phyloP scores from a whole-genome alignment of 1,284 basidiomycete species.

The Pyrrhoderma noxium region DNA sequence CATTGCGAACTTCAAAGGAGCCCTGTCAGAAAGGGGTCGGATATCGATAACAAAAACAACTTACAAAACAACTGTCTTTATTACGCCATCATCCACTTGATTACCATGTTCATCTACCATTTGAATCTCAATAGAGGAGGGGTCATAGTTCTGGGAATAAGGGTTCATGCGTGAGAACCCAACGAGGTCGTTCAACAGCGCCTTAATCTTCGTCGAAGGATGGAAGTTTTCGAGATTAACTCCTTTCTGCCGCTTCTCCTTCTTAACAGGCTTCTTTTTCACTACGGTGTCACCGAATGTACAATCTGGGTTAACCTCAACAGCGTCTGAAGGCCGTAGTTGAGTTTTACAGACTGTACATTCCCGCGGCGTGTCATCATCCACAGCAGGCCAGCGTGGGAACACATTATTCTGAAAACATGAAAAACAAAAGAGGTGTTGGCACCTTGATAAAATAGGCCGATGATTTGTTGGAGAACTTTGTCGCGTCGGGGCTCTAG shows the following conservation, averaged over 20 bases:
- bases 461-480: conserved; percentile 55
- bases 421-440: conserved; percentile 81
- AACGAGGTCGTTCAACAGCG: conserved; percentile 68
- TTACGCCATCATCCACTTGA: conserved; percentile 42
- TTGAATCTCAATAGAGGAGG: conserved; percentile 58
- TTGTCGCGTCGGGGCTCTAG: conserved; percentile 58
- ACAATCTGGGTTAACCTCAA: conserved; percentile 63
- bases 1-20: conserved; percentile 70
- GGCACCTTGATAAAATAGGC: conserved; percentile 82
- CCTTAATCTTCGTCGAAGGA: conserved; percentile 81
- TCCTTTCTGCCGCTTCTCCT: conserved; percentile 64
- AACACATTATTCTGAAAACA: conserved; percentile 77
- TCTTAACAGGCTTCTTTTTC: conserved; percentile 61
- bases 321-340: conserved; percentile 59
- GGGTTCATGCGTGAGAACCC: conserved; percentile 74
- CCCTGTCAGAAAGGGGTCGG: conserved; percentile 11
- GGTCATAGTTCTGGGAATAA: conserved; percentile 80
- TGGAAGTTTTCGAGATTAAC: conserved; percentile 50
- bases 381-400: conserved; percentile 71
- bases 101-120: conserved; percentile 71
- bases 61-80: conserved; percentile 91
- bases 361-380: conserved; percentile 46
- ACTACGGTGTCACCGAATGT: conserved; percentile 32
- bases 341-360: conserved; percentile 73
- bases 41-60: conserved; percentile 27